Base-by-base conservation (phyloP, 768 basidiomycete genomes). In the Polyporus arcularius region DNA sequence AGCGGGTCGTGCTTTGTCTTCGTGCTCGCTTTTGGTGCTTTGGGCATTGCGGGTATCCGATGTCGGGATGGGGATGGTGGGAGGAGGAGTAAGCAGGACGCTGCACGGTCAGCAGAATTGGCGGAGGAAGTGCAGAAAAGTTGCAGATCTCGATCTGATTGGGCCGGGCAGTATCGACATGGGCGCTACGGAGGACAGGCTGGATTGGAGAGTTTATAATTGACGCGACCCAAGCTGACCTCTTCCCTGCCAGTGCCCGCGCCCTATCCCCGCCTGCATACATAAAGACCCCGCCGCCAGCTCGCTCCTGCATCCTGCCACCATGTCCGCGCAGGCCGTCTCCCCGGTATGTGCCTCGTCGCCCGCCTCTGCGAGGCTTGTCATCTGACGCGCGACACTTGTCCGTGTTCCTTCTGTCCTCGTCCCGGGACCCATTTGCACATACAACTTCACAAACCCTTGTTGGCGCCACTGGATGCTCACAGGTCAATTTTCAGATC, bases 1-100 rank as follows among this genome's bases (percentile, higher is more conserved):
- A 98, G 82, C 42, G 96, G 95, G 68, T 94, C 95, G 76, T 94
- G 96, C 70, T 93, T 80, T 18, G 80, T 72, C 65, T 87, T 91
- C 53, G 76, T 76, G 11, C 78, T 65, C 4, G 79, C 66, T 72
- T 83, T 87, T 60, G 77, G 74, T 5, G 79, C 75, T 63, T 88
- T 83, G 62, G 91, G 91, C 91, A 92, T 92, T 51, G 38, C n/a
- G 39, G 31, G 57, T 65, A 39, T 26, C 56, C 45, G 64, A 57
- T 38, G 60, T 52, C 45, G 57, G 53, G 51, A 61, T 18, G 48
- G 38, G 32, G 28, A 53, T 15, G 53, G 57, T 57, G 42, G 64
- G 57, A 55, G 57, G 7, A 38, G n/a, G 49, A 16, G 57, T 50
- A 39, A 55, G 52, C 57, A 38, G n/a, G 49, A 16, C 53, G 42